A percentile compares a stretch with the other conserved stretches of the same genome.
Evolutionary conservation across 306 rosid genomes (phyloP).

Genomic region (Herpetospermum pedunculosum): DNA sequence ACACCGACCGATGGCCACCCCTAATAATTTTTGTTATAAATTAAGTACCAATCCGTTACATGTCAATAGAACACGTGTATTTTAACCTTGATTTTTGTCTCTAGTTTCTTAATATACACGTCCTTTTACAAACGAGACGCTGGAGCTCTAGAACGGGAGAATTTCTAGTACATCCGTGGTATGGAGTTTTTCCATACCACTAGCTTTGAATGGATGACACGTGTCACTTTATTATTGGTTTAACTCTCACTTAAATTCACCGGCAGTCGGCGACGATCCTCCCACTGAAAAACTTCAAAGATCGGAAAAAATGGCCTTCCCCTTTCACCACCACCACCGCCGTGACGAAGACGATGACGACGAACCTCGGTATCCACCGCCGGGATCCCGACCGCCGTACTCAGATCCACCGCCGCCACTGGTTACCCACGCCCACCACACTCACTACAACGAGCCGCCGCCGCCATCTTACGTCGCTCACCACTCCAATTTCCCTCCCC

Average conservation of each 20-base stretch:
- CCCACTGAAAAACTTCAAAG: neutral
- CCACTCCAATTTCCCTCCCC: conserved; percentile 9
- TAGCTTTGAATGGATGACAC: too few species aligned
- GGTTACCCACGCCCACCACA: neutral
- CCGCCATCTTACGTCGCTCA: conserved; percentile 3
- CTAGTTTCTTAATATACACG: too few species aligned
- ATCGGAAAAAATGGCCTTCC: conserved; percentile 31
- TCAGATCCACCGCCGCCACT: conserved; percentile 20
- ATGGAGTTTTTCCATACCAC: too few species aligned
- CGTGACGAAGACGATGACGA: conserved; percentile 14
- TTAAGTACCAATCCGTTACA: too few species aligned
- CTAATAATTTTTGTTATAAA: too few species aligned
- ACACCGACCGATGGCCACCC: too few species aligned
- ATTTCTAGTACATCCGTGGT: too few species aligned
- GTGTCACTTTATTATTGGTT: neutral
- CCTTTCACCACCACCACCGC: conserved; percentile 19
- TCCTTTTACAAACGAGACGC: too few species aligned
- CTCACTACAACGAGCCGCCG: neutral
- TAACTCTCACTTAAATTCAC: neutral
- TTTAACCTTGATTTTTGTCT: too few species aligned
- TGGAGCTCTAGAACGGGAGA: too few species aligned
- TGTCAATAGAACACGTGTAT: too few species aligned
- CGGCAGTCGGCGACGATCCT: neutral
- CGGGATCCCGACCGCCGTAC: neutral
- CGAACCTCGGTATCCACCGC: conserved; percentile 22